Evolutionary conservation across 2,329 filamentous ascomycete species (phyloP).

Genomic region (Fusarium sp.): DNA sequence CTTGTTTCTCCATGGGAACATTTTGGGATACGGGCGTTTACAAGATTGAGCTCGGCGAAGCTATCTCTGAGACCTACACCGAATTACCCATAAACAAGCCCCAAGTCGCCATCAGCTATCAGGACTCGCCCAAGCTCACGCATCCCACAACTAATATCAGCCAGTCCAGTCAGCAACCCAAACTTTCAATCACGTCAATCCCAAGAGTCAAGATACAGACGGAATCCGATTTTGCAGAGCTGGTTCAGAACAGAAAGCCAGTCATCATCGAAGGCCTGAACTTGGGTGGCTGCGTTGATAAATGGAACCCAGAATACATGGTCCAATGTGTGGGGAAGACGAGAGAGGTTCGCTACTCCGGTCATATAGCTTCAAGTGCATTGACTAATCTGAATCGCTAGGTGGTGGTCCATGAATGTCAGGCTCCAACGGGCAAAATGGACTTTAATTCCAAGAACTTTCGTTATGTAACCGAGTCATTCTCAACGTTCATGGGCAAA

Average conservation of each 20-base stretch:
- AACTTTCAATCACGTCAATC: constrained; percentile 54
- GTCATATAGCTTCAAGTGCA: background rate
- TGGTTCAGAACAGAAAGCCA: constrained; percentile 69
- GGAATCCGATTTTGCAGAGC: constrained; percentile 67
- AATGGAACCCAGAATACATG: constrained; percentile 79
- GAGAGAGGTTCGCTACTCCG: constrained; percentile 64
- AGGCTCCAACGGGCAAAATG: constrained; percentile 69
- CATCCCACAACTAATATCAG: constrained; percentile 22
- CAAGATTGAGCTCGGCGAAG: constrained; percentile 49
- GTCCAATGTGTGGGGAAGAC: constrained; percentile 69
- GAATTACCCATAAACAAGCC: background rate
- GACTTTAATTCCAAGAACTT: constrained; percentile 90
- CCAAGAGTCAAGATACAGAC: constrained; percentile 65
- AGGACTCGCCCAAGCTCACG: constrained; percentile 49
- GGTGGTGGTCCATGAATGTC: constrained; percentile 80
- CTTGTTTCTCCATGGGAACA: constrained; percentile 91
- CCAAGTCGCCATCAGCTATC: constrained; percentile 30
- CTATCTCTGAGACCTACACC: background rate
- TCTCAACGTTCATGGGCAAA: constrained; percentile 74
- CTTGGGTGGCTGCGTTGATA: constrained; percentile 74
- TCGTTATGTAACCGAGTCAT: constrained; percentile 75
- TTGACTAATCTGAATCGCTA: constrained; percentile 49
- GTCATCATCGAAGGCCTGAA: constrained; percentile 72
- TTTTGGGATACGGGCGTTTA: constrained; percentile 79
- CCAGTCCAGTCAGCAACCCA: background rate